Evolutionary conservation across 257 asterid genomes (phyloP), one percentile per base, ranked within the genome.

Genomic region (Capsicum baccatum): DNA sequence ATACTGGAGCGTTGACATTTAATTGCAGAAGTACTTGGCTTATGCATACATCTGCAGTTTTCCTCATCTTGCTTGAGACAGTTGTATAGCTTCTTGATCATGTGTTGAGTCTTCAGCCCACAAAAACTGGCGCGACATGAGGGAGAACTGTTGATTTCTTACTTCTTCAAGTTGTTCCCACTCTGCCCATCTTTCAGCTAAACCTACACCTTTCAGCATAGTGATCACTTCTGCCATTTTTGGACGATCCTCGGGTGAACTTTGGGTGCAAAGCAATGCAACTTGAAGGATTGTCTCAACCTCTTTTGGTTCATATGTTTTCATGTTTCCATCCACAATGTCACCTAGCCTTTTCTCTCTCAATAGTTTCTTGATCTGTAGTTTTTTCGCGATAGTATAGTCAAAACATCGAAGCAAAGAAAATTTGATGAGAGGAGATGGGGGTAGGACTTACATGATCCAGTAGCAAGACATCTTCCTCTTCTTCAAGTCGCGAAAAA

Each of bases 131-230:
- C 90, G 93, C 11, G 97, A 88, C 88, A 89, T 70, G 55, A 87
- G 83, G 1, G 92, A 82, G 70, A 90, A 90, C n/a, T 92, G 94
- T 69, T 90, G 95, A 85, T 81, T 81, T 79, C 92, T 86, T 6
- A 88, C 85, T 83, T 93, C 88, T 56, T 95, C 98, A 57, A 91
- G 89, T 79, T 92, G 95, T 86, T 95, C 97, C 99, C 99, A 95
- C 82, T 94, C 97, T 3, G 97, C 96, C 99, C 99, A 95, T 85
- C 90, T 91, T 90, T 92, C 95, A 0, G 96, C 92, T 90, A 95
- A 85, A 3, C 98, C 99, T 19, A 88, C 92, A 1, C 99, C 97
- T 74, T 90, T 88, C 83, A 95, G 89, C 99, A 95, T 93, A 84
- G 86, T 86, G 50, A 91, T 97, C 1, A 95, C 97, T 80, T 94